Evolutionary conservation across 805 yeast genomes (phyloP), one percentile per base, ranked within the genome.

Genomic region (Lachancea lanzarotensis): DNA sequence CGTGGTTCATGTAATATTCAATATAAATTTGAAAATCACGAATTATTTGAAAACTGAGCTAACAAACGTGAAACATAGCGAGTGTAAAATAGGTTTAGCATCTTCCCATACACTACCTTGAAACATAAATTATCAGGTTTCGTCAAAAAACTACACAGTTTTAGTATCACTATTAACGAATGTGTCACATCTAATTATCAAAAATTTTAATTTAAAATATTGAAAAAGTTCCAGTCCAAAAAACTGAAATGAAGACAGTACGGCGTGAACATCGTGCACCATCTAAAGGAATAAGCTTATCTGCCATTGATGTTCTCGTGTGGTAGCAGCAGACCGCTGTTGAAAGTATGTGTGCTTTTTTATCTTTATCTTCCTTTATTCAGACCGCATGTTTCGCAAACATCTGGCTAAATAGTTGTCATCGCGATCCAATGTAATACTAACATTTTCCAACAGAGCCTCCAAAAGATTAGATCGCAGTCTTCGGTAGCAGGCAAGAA

Each of bases 391-490:
- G 20, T 13, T 17, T 38, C 32, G 38, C 9, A 15, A 11, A n/a
- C 6, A 8, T 34, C 13, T 34, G 20, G 16, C n/a, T n/a, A n/a
- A n/a, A n/a, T n/a, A 3, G 5, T 33, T 33, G 5, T 5, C 17
- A 9, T 13, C 27, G 3, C n/a, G 18, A 19, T 18, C 6, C 7
- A 12, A 9, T 19, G 10, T 8, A 17, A 19, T 40, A 34, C 43
- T 40, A 40, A 40, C 43, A 5, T 35, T 20, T 35, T 8, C 9
- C 19, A 5, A n/a, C 40, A 49, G 50, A 26, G 38, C 32, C 34
- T 43, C 7, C 44, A 41, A 17, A 39, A 31, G 32, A 44, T 46
- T 27, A 49, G 56, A 32, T 43, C 43, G 42, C 51, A 49, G 27
- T 45, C 54, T 6, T 42, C 50, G 20, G 38, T 34, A 10, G 17